These are phyloP conservation scores for Tardiomyces depauwii DNA, from an alignment of 1,139 yeast genomes.

Conservation along the genomic window DNA sequence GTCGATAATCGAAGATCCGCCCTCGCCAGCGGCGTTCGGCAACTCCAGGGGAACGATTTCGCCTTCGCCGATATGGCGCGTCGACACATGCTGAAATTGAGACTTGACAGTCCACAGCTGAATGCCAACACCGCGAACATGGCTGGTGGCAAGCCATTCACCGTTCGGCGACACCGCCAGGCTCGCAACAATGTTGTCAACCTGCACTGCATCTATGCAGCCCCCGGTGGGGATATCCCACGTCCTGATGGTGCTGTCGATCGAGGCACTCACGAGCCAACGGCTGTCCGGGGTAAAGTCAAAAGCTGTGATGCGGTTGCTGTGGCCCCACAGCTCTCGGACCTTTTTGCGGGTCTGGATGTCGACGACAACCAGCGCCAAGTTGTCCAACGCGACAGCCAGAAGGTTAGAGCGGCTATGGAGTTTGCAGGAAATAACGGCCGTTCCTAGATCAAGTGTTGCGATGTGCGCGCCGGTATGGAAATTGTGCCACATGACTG, in stretches of 20 bases:
- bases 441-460: conserved; percentile 51
- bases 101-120: conserved; percentile 88
- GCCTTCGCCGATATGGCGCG: conserved; percentile 60
- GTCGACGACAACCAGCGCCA: conserved; percentile 76
- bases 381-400: conserved; percentile 80
- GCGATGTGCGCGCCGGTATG: conserved; percentile 59
- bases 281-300: conserved; percentile 95
- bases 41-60: conserved; percentile 39
- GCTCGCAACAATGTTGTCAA: conserved; percentile 69
- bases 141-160: conserved; percentile 87
- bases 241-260: conserved; percentile 84
- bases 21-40: conserved; percentile 81
- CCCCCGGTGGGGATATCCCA: conserved; percentile 99
- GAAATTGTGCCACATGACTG: conserved; percentile 82
- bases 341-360: conserved; percentile 70
- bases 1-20: conserved; percentile 62
- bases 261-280: conserved; percentile 78
- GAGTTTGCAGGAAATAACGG: conserved; percentile 65
- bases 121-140: conserved; percentile 83
- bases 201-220: conserved; percentile 82
- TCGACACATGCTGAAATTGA: conserved; percentile 62
- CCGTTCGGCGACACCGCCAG: conserved; percentile 80
- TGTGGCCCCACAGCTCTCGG: conserved; percentile 83
- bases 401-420: conserved; percentile 76
- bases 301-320: conserved; percentile 75